Evolutionary conservation across 192 early-diverging fungal genomes (phyloP), one percentile per base, ranked within the genome.

Genomic region (Mortierella hygrophila): DNA sequence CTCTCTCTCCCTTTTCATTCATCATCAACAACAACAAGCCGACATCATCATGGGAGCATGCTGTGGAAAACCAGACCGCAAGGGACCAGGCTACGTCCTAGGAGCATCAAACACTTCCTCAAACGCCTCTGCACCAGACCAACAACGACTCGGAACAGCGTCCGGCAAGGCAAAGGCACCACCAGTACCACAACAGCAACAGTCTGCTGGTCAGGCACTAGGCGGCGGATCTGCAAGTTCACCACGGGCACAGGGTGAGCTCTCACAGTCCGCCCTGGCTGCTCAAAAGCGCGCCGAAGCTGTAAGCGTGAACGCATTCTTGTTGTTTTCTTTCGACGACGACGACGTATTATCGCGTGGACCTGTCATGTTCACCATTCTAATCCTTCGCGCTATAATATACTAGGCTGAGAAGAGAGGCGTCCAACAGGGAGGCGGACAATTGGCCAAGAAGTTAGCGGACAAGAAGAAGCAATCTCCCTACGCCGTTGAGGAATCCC

Each of bases 281-380:
- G 84, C 84, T 5, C 78, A 81, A 46, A 86, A 81, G 65, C 78
- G 84, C 15, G 84, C 84, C 18, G 79, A 86, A 57, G 84, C 74
- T 49, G 84, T 86, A 81, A 65, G 77, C 20, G 35, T 23, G 40
- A 15, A 63, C 21, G 10, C 26, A 23, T 13, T 63, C 3, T 38
- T 32, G 15, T 13, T 52, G 49, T 52, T 52, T 52, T 18, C 16
- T 52, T 52, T 6, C 49, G 20, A 32, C 23, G 9, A 29, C 38
- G 16, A 21, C 38, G 10, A 11, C 8, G 13, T 46, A 46, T 46
- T 70, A 1, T 29, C 21, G 20, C 23, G 15, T 32, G 69, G 65
- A 52, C 15, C 26, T 35, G 18, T 5, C 47, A 52, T 52, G 49
- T 15, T 52, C 20, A 52, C 18, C 49, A 40, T 3, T 37, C 63